Evolutionary conservation across 176 grass and related monocot species (phyloP).

Genomic region (Tuctoria greenei): DNA sequence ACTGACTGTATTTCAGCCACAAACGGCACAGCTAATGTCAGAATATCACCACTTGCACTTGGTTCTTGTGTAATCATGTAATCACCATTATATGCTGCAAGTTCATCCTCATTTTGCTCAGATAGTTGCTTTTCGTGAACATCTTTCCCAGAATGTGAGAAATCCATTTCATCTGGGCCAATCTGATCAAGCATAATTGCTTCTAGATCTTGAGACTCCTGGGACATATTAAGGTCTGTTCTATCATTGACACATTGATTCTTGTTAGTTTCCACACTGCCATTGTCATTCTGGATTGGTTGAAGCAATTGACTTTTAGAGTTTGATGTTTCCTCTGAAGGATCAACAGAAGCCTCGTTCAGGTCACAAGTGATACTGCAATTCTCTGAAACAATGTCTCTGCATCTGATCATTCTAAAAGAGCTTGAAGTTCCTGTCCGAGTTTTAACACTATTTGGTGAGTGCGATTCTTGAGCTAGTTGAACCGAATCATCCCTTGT

Average conservation of each 20-base stretch:
- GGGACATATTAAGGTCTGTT: conserved; percentile 36
- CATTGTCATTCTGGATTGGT: conserved; percentile 32
- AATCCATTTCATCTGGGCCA: conserved; percentile 32
- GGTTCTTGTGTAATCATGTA: conserved; percentile 61
- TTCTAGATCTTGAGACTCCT: conserved; percentile 35
- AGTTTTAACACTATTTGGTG: conserved; percentile 47
- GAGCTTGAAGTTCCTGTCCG: conserved; percentile 30
- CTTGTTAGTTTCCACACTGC: conserved; percentile 39
- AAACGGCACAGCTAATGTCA: conserved; percentile 54
- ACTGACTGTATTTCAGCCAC: conserved; percentile 42
- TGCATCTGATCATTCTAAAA: conserved; percentile 48
- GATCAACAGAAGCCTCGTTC: conserved; percentile 39
- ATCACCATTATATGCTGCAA: conserved; percentile 51
- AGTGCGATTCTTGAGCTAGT: conserved; percentile 39
- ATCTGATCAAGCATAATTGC: conserved; percentile 42
- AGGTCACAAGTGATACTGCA: conserved; percentile 41
- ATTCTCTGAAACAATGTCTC: conserved; percentile 48
- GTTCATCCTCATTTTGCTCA: conserved; percentile 50
- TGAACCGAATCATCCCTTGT: conserved; percentile 49
- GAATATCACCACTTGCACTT: conserved; percentile 34
- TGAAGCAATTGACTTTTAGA: conserved; percentile 33
- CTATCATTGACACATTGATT: conserved; percentile 29
- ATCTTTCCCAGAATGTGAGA: conserved; percentile 29
- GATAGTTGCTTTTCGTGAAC: conserved; percentile 37
- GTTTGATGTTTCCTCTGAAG: conserved; percentile 31